These are phyloP conservation scores for Bisporella sp. DNA, from an alignment of 2,329 filamentous ascomycete species.

Conservation along the genomic window DNA sequence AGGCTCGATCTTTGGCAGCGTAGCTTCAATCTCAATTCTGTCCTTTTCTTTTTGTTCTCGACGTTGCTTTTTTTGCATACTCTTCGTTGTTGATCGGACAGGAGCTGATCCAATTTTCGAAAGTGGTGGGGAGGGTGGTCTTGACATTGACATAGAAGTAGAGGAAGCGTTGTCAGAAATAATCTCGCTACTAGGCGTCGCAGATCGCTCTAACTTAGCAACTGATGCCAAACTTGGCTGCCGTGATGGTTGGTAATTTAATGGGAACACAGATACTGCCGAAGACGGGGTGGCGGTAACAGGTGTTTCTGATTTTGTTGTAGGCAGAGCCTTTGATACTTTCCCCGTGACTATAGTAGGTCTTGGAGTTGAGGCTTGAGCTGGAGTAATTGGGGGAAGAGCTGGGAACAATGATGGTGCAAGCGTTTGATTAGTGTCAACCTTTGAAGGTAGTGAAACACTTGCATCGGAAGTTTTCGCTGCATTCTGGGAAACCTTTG, in stretches of 20 bases:
- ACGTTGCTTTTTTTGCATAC: conserved; percentile 69
- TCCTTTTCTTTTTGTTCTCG: conserved; percentile 59
- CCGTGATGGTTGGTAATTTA: conserved; percentile 37
- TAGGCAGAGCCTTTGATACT: conserved; percentile 63
- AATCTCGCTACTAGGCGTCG: conserved; percentile 66
- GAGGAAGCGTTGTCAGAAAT: conserved; percentile 73
- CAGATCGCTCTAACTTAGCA: conserved; percentile 46
- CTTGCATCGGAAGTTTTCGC: conserved; percentile 31
- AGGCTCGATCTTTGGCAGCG: conserved; percentile 34
- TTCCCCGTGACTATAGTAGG: conserved; percentile 38
- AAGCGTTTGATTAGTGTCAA: neutral
- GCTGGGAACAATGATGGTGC: conserved; percentile 42
- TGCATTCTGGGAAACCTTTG: conserved; percentile 3
- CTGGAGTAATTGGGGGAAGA: conserved; percentile 39
- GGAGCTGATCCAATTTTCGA: conserved; percentile 62
- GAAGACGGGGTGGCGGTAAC: conserved; percentile 28
- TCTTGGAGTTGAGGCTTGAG: conserved; percentile 45
- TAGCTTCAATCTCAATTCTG: conserved; percentile 47
- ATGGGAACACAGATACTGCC: conserved; percentile 29
- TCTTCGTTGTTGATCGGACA: conserved; percentile 66
- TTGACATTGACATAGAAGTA: conserved; percentile 64
- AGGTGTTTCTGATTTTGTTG: conserved; percentile 53
- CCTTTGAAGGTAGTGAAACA: conserved; percentile 42
- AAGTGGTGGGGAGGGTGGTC: conserved; percentile 65
- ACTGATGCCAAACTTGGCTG: conserved; percentile 44